Evolutionary conservation across 2,329 filamentous ascomycete species (phyloP).

Genomic region (Pseudodiploospora longispora): DNA sequence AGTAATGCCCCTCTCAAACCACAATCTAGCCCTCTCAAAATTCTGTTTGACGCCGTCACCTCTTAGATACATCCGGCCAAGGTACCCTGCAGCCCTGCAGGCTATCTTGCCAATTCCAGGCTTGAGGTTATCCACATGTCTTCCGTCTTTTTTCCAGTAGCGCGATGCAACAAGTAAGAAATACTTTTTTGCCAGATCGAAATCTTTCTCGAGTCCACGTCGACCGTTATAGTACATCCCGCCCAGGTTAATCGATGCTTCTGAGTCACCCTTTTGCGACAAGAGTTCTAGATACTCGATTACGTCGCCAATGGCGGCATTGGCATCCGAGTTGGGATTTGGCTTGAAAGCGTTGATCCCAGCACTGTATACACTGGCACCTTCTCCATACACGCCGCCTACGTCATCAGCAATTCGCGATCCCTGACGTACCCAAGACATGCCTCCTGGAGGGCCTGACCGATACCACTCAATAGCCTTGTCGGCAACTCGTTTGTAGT

Average conservation of each 20-base stretch:
- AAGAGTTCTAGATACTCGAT: constrained; percentile 89
- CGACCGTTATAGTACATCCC: constrained; percentile 85
- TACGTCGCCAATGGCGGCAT: constrained; percentile 85
- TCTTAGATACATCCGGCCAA: constrained; percentile 82
- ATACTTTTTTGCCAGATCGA: constrained; percentile 67
- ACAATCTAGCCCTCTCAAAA: constrained; percentile 65
- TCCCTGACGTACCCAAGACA: constrained; percentile 65
- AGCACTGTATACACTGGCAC: constrained; percentile 82
- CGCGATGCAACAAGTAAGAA: constrained; percentile 72
- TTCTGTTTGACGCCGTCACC: constrained; percentile 79
- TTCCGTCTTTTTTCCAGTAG: constrained; percentile 78
- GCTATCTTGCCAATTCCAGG: constrained; percentile 68
- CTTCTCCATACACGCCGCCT: constrained; percentile 91
- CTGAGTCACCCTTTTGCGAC: constrained; percentile 81
- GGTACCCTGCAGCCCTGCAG: constrained; percentile 74
- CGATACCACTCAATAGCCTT: constrained; percentile 84
- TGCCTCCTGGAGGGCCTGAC: constrained; percentile 83
- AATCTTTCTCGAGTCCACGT: constrained; percentile 63
- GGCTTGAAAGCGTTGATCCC: constrained; percentile 72
- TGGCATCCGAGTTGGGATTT: constrained; percentile 66
- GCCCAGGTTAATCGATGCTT: constrained; percentile 78
- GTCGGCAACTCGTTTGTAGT: constrained; percentile 90
- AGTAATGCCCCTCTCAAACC: constrained; percentile 73
- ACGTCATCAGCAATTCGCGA: constrained; percentile 84
- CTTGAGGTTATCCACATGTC: constrained; percentile 60